Base-by-base conservation (phyloP, 2,329 filamentous ascomycete species). In the Colletotrichum sublineola region DNA sequence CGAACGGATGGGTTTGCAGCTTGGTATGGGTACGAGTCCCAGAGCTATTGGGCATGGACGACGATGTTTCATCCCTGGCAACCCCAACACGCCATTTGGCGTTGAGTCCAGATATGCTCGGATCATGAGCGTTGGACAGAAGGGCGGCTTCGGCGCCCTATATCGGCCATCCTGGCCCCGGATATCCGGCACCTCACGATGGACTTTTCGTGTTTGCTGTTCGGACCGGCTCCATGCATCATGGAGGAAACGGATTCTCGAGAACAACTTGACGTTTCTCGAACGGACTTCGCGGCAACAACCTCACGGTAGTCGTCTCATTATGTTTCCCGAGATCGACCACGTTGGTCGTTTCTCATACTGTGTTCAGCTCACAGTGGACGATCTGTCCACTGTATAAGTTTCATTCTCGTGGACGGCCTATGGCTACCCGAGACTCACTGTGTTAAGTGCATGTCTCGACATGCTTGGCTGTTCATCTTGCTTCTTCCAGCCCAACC, bases 71-170 rank as follows among this genome's bases (percentile, higher is more conserved):
- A 33, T 46, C 42, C 55, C 36, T 20, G 44, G 53, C 38, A 66
- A 60, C 62, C 62, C 62, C 14, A 12, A 20, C 15, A 60, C 67
- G 67, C 67, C 61, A 38, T 9, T 31, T 60, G 67, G 67, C 67
- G 67, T 53, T 24, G 20, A 58, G 67, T 66, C 67, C 67, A 58
- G 20, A 18, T 14, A 24, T 40, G 46, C 67, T 66, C 46, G 29
- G 44, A 46, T 57, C 40, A 44, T 31, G 67, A 69, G 67, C 60
- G 53, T 18, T 66, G 53, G 53, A 69, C 33, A 53, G 5, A 24
- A 56, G 65, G 53, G 40, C 48, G 31, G 44, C 58, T 20, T 31
- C 50, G 38, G 62, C 62, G 36, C 62, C 62, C 38, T 55, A 6
- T 8, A 58, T 57, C 38, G 52, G 63, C 63, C 31, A 55, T 40